Conservation (phyloP, 2,329 filamentous ascomycete species). For the Alternaria infectoria region DNA sequence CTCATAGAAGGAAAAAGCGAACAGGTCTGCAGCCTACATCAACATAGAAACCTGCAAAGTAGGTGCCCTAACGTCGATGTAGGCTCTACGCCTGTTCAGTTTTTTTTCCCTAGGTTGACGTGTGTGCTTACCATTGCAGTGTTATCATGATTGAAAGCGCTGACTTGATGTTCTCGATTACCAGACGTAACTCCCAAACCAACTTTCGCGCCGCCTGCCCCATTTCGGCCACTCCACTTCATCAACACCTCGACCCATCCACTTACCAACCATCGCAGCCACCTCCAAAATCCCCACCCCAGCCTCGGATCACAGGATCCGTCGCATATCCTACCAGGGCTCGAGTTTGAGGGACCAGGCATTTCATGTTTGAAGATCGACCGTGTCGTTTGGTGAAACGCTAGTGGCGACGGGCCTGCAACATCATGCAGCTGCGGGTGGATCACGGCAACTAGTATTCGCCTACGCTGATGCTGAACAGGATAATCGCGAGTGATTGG, state of each 20-base stretch:
- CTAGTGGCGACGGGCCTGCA: constrained; percentile 27
- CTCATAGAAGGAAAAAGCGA: not conserved
- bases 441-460: constrained; percentile 1
- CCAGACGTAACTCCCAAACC: no score
- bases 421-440: constrained; percentile 6
- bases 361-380: constrained; percentile 27
- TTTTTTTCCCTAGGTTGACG: no score
- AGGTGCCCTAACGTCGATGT: not conserved
- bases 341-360: constrained; percentile 8
- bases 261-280: constrained; percentile 3
- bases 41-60: not conserved
- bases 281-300: not conserved
- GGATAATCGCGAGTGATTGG: not conserved
- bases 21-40: not conserved
- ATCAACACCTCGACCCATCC: constrained; percentile 1
- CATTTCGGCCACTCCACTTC: constrained; percentile 1
- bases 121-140: no score
- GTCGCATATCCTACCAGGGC: constrained; percentile 3
- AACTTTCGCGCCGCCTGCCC: constrained; percentile 2
- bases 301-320: not conserved
- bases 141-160: no score
- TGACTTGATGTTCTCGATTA: no score
- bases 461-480: not conserved
- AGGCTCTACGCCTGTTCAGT: not conserved
- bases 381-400: constrained; percentile 31